Conservation (phyloP, 2,329 filamentous ascomycete species). For the Cadophora malorum region DNA sequence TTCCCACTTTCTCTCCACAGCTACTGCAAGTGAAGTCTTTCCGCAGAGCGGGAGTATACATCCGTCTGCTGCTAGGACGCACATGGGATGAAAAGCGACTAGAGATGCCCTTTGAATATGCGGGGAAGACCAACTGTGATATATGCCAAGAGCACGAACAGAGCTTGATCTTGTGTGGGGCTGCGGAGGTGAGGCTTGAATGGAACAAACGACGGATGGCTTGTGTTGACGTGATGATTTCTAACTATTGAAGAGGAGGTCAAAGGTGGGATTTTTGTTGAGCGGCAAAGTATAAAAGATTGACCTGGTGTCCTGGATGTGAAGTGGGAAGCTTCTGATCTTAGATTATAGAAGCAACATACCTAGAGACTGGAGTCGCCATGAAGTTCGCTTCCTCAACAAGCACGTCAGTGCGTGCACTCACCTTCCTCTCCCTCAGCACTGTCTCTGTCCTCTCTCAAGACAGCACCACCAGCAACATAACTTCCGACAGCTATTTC, state of each 20-base stretch:
- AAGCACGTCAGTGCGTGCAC: neutral
- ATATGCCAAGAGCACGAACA: neutral
- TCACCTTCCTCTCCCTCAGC: neutral
- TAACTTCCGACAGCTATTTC: conserved; percentile 42
- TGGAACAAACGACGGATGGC: neutral
- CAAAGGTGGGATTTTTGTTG: neutral
- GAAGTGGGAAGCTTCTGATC: neutral
- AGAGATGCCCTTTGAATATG: neutral
- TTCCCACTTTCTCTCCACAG: neutral
- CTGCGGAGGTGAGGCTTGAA: neutral
- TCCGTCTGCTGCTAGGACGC: neutral
- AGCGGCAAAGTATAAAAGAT: neutral
- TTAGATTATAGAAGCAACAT: neutral
- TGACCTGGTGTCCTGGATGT: neutral
- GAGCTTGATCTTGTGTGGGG: neutral
- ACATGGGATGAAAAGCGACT: neutral
- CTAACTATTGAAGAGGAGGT: neutral
- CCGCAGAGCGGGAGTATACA: neutral
- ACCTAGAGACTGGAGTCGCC: neutral
- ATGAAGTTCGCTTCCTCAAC: neutral
- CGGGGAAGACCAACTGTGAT: neutral
- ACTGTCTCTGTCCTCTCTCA: neutral
- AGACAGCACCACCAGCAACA: conserved; percentile 14
- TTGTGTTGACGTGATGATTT: conserved; percentile 11
- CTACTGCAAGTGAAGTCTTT: neutral